These are phyloP conservation scores for Trypanosoma conorhini DNA, from an alignment of 208 protist species.

Conservation along the genomic window DNA sequence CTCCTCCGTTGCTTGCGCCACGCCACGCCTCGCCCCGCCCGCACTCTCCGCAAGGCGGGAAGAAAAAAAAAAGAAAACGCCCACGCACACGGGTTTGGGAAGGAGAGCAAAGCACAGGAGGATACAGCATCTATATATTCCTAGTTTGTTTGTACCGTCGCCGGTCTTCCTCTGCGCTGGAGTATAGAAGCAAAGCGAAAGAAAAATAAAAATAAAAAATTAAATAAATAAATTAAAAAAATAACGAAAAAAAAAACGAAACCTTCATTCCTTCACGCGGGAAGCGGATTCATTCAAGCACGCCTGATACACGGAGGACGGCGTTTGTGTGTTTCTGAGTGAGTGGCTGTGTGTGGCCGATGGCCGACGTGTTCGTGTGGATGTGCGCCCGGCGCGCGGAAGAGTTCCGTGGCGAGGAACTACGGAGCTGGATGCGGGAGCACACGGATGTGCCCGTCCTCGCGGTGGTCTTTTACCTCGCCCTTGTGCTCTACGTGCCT, in stretches of 20 bases:
- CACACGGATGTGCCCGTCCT: conserved; percentile 60
- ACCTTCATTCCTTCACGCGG: too few relatives aligned
- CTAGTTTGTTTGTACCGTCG: neutral
- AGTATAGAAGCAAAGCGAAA: neutral
- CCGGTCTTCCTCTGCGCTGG: neutral
- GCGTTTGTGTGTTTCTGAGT: neutral
- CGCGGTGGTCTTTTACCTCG: conserved; percentile 48
- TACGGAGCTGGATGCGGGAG: conserved; percentile 49
- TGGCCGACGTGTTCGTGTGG: conserved; percentile 9
- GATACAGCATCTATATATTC: conserved; percentile 9
- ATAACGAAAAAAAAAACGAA: too few relatives aligned
- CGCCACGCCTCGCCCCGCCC: neutral
- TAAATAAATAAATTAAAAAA: too few relatives aligned
- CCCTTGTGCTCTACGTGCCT: conserved; percentile 66
- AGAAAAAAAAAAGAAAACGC: conserved; percentile 5
- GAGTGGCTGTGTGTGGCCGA: neutral
- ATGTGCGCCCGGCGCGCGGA: conserved; percentile 31
- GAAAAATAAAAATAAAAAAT: too few relatives aligned
- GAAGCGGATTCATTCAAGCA: too few relatives aligned
- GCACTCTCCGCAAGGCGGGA: neutral
- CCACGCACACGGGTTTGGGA: conserved; percentile 2
- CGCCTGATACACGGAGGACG: neutral
- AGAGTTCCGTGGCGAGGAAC: conserved; percentile 40
- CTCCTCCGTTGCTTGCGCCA: neutral
- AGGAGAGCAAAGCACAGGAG: too few relatives aligned